Evolutionary conservation across 2,329 filamentous ascomycete genomes (phyloP), one percentile per base, ranked within the genome.

Genomic region (Metarhizium anisopliae): DNA sequence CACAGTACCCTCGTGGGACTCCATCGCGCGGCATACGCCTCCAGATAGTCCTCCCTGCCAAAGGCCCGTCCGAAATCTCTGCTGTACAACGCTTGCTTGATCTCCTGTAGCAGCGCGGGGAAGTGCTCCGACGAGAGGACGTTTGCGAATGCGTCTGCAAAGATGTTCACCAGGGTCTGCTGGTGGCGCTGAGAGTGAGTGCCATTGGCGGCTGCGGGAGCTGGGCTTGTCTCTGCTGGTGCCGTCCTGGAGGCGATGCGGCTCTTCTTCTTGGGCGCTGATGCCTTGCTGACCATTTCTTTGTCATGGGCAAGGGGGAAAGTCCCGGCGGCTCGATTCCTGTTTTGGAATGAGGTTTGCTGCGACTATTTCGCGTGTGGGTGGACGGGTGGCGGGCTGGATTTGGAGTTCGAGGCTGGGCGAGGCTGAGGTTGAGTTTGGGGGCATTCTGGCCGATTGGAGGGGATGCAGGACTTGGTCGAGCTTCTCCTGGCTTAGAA

Each of bases 1-100:
- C 86, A 90, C 53, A 97, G 73, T 0, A 91, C 88, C 54, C 94
- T 79, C 53, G 88, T 87, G 2, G 93, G 89, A 70, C 91, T 96
- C 92, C 93, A 99, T 63, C 94, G 77, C 54, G 90, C 82, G 8
- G 90, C 90, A 74, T 99, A 99, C 10, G 87, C 89, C 58, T 87
- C 83, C 18, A 96, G 78, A 63, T 86, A 81, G 49, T 87, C 83
- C 55, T 83, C 78, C 50, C 77, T 78, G 0, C 84, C 84, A 72
- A 97, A 99, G 0, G 93, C 93, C 16, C 77, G 74, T 13, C 78
- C 78, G 71, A 97, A 97, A 68, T 97, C 89, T 36, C 94, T 83
- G 57, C 88, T 85, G 68, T 87, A 97, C 8, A 99, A 78, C 60
- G 93, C 89, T 7, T 84, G 79, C 70, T 97, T 99, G 59, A 97